phyloP scores from a whole-genome alignment of 2,329 filamentous ascomycete species.

The Colletotrichum acutatum region DNA sequence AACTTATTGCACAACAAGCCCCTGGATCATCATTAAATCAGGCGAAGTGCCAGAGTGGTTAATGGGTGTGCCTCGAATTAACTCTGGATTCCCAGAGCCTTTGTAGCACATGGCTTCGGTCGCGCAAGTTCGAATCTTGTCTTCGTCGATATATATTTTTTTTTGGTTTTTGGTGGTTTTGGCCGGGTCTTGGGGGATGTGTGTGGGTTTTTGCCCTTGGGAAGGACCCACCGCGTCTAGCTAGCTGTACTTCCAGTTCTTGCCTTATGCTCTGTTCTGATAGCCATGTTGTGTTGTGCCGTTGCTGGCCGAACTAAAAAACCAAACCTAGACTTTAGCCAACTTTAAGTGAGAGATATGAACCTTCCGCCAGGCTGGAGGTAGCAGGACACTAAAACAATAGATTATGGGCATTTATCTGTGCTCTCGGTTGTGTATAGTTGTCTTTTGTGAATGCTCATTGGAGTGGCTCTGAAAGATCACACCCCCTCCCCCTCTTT shows the following conservation, averaged over 20 bases:
- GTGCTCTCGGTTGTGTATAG: too few species aligned
- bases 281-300: not conserved
- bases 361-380: too few species aligned
- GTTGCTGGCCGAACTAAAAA: not conserved
- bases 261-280: too few species aligned
- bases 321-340: too few species aligned
- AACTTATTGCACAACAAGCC: not conserved
- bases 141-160: not conserved
- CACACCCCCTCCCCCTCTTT: too few species aligned
- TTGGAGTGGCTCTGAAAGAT: too few species aligned
- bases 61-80: slow-evolving; percentile 6
- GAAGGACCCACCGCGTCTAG: not conserved
- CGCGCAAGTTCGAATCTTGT: slow-evolving; percentile 16
- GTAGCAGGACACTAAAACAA: too few species aligned
- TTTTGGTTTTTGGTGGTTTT: not conserved
- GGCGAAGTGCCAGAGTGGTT: slow-evolving; percentile 12
- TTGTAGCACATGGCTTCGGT: slow-evolving; percentile 8
- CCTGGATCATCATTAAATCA: not conserved
- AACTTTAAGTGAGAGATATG: too few species aligned
- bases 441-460: too few species aligned
- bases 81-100: not conserved
- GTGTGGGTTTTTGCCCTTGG: not conserved
- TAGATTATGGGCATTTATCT: too few species aligned
- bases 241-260: not conserved
- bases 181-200: not conserved